Conservation (phyloP, 495 filamentous ascomycete species). For the Talaromyces trachyspermus region DNA sequence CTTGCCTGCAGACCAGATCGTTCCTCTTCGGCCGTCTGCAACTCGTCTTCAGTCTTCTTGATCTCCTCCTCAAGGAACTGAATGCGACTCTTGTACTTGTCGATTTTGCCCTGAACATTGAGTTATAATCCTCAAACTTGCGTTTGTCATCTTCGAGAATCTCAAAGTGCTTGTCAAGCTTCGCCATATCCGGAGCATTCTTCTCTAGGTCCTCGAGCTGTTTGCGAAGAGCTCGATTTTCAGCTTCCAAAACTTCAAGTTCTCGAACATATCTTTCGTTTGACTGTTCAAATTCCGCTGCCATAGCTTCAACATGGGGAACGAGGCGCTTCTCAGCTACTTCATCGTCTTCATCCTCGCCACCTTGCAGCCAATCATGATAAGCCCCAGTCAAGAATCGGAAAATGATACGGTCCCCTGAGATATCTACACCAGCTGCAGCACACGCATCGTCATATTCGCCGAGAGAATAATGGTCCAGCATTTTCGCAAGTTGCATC, state of each 20-base stretch:
- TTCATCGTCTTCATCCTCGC: slow-evolving; percentile 76
- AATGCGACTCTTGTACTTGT: slow-evolving; percentile 73
- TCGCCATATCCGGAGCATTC: slow-evolving; percentile 69
- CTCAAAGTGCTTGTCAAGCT: slow-evolving; percentile 74
- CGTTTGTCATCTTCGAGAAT: slow-evolving; percentile 83
- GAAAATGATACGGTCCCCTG: slow-evolving; percentile 85
- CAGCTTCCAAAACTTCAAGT: slow-evolving; percentile 72
- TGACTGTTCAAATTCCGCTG: slow-evolving; percentile 72
- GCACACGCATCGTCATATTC: slow-evolving; percentile 84
- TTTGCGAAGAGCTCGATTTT: slow-evolving; percentile 66
- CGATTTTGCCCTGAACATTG: slow-evolving; percentile 67
- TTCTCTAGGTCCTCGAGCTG: slow-evolving; percentile 88
- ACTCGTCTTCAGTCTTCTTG: slow-evolving; percentile 65
- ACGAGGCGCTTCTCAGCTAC: slow-evolving; percentile 64
- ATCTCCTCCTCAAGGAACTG: slow-evolving; percentile 73
- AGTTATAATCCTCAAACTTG: slow-evolving; percentile 91
- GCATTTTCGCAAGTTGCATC: slow-evolving; percentile 91
- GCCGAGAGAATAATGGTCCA: slow-evolving; percentile 66
- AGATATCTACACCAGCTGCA: slow-evolving; percentile 80
- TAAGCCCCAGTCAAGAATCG: slow-evolving; percentile 84
- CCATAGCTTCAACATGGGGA: slow-evolving; percentile 87
- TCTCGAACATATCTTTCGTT: slow-evolving; percentile 77
- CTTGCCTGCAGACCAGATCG: slow-evolving; percentile 68
- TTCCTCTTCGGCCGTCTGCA: slow-evolving; percentile 74
- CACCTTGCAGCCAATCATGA: slow-evolving; percentile 76